phyloP scores from a whole-genome alignment of 257 asterid species.

The Lithospermum erythrorhizon region DNA sequence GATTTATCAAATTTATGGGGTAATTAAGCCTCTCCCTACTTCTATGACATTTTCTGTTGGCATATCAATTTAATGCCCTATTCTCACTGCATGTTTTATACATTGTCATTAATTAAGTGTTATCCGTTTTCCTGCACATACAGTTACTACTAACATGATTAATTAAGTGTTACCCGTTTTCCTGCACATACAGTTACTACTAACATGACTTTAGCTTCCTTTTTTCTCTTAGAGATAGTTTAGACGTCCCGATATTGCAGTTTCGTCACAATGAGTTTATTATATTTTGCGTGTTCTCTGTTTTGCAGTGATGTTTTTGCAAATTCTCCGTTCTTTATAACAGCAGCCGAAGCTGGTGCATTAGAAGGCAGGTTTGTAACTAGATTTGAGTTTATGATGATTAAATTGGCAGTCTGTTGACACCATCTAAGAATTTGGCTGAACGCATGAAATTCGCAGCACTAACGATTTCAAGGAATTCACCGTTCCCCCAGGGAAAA shows the following conservation, averaged over 20 bases:
- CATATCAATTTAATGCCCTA: background rate
- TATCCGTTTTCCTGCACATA: background rate
- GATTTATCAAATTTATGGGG: conserved; percentile 76
- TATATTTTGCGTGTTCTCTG: conserved; percentile 13
- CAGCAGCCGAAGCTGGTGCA: conserved; percentile 85
- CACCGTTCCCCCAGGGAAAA: conserved; percentile 71
- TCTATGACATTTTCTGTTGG: conserved; percentile 2
- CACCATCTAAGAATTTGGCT: background rate
- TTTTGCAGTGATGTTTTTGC: conserved; percentile 71
- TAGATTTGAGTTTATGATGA: conserved; percentile 11
- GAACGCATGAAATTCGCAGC: conserved; percentile 30
- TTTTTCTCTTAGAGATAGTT: background rate
- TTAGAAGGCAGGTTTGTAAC: conserved; percentile 49
- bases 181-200: background rate
- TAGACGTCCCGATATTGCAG: background rate
- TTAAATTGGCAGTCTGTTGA: background rate
- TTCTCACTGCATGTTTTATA: background rate
- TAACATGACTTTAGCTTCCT: background rate
- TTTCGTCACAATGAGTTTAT: conserved; percentile 8
- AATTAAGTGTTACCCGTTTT: background rate
- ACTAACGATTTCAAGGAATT: conserved; percentile 70
- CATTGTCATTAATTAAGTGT: background rate
- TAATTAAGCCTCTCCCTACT: conserved; percentile 21
- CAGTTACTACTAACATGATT: background rate
- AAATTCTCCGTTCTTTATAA: conserved; percentile 83